These are phyloP conservation scores for Mycena epipterygia DNA, from an alignment of 768 basidiomycete genomes.

Conservation along the genomic window DNA sequence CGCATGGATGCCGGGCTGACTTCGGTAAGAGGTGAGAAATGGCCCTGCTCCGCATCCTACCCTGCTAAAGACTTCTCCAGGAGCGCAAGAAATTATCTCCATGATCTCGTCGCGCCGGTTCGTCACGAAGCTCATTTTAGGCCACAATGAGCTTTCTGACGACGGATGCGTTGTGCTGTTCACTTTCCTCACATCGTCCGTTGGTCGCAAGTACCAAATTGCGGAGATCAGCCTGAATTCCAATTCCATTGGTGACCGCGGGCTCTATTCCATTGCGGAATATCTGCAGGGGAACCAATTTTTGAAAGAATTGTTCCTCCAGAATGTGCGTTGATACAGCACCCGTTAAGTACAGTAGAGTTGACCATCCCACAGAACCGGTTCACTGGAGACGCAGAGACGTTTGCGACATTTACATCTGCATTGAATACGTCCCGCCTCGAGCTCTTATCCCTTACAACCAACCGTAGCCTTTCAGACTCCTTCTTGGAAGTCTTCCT, in stretches of 20 bases:
- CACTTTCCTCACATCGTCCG: conserved; percentile 63
- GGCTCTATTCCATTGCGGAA: conserved; percentile 65
- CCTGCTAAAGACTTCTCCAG: conserved; percentile 45
- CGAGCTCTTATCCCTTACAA: conserved; percentile 63
- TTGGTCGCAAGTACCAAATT: conserved; percentile 61
- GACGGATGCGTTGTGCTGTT: conserved; percentile 70
- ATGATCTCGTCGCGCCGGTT: conserved; percentile 59
- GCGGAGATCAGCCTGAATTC: conserved; percentile 70
- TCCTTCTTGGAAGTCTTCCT: conserved; percentile 64
- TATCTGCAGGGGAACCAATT: conserved; percentile 63
- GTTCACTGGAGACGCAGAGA: conserved; percentile 52
- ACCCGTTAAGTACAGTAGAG: conserved; percentile 2
- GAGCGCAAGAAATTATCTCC: conserved; percentile 64
- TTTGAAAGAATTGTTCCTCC: conserved; percentile 66
- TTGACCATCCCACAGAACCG: conserved; percentile 53
- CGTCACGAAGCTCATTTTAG: conserved; percentile 68
- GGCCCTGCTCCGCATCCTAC: background rate
- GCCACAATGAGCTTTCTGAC: conserved; percentile 70
- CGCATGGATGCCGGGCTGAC: conserved; percentile 44
- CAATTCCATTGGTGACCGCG: conserved; percentile 67
- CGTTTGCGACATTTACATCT: conserved; percentile 55
- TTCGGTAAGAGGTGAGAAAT: conserved; percentile 41
- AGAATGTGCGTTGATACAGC: conserved; percentile 60
- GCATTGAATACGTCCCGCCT: conserved; percentile 71
- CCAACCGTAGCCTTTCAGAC: conserved; percentile 65